Evolutionary conservation across 805 yeast genomes (phyloP), one percentile per base, ranked within the genome.

Genomic region (Nakazawaea sp.): DNA sequence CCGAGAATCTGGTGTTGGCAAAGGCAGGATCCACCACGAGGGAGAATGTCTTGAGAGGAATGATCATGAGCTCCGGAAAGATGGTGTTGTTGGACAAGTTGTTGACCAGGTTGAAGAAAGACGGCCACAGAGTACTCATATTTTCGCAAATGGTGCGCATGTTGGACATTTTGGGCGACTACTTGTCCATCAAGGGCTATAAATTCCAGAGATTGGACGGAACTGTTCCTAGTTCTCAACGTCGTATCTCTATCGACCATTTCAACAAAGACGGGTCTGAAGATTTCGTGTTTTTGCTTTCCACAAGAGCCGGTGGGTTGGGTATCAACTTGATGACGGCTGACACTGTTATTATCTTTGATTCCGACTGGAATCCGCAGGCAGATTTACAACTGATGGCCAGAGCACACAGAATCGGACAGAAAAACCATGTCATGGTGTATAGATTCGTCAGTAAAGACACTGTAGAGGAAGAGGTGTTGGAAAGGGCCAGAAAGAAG

Each of bases 311-410:
- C 11, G 99, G 99, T 66, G 99, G 99, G 38, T 69, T 92, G 43
- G 99, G 99, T 61, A 92, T 92, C 56, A 92, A 92, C 58, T 69
- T 92, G 56, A 92, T 92, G 98, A 92, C 98, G 5, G 99, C 99
- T 3, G 99, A 92, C 55, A 92, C 99, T 6, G 99, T 92, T 20
- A 86, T 92, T 49, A 90, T 92, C 28, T 92, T 92, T 61, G 98
- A 92, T 61, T 86, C 96, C 4, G 98, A 92, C 64, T 92, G 98
- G 98, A 92, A 92, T 55, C 98, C 98, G 0, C 98, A 92, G 59
- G 98, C 98, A 0, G 98, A 92, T 70, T 68, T 92, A 51, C 98
- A 92, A 62, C 98, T 98, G 1, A 92, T 92, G 98, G 98, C 98
- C 0, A 78, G 98, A 62, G 98, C 98, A 3, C 99, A 92, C 63